Evolutionary conservation across 306 rosid genomes (phyloP).

Genomic region (Medicago ruthenica): DNA sequence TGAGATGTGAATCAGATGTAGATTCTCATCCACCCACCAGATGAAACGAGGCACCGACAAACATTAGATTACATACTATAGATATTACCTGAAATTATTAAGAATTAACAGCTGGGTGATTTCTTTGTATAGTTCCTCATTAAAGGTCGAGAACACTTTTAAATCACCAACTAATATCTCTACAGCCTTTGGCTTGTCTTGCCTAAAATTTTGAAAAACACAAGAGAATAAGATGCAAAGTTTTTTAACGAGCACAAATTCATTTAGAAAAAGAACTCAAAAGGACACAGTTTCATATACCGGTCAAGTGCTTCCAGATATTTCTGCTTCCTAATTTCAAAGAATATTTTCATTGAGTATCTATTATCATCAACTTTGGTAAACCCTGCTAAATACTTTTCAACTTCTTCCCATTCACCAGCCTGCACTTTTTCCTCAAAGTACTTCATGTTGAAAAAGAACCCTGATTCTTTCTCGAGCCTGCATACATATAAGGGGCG

Average conservation of each 20-base stretch:
- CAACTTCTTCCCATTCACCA: conserved; percentile 95
- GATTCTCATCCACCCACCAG: conserved; percentile 26
- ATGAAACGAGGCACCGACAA: conserved; percentile 20
- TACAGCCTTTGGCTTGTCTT: conserved; percentile 75
- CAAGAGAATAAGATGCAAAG: conserved; percentile 27
- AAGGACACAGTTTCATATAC: conserved; percentile 45
- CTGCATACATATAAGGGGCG: conserved; percentile 45
- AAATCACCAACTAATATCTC: conserved; percentile 81
- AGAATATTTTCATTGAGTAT: conserved; percentile 89
- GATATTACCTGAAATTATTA: conserved; percentile 76
- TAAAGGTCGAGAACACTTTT: conserved; percentile 77
- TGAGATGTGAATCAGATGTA: conserved; percentile 25
- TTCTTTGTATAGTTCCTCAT: conserved; percentile 83
- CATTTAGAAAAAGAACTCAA: conserved; percentile 13
- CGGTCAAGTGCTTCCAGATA: conserved; percentile 93
- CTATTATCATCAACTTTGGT: conserved; percentile 90
- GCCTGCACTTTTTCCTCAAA: conserved; percentile 90
- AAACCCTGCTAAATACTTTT: conserved; percentile 80
- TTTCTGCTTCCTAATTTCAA: conserved; percentile 89
- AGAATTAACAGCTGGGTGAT: conserved; percentile 86
- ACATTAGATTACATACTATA: conserved; percentile 28
- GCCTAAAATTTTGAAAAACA: conserved; percentile 51
- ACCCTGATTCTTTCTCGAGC: conserved; percentile 93
- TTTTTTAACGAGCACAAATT: conserved; percentile 14
- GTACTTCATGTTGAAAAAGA: conserved; percentile 86